These are phyloP conservation scores for Thymus mandschuricus DNA, from an alignment of 257 asterid species.

Conservation along the genomic window DNA sequence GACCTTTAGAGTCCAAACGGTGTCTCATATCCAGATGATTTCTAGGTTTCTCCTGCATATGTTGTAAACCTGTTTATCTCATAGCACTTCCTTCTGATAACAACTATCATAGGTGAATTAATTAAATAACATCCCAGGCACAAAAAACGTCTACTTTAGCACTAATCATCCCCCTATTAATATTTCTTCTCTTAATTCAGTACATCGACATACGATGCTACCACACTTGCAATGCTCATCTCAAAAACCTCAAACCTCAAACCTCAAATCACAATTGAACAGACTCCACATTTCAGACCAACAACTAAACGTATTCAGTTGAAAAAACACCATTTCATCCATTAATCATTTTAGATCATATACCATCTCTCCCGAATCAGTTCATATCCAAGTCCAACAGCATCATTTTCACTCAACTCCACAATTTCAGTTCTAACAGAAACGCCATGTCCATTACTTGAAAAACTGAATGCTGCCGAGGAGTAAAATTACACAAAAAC, in stretches of 20 bases:
- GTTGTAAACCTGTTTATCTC: not conserved
- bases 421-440: slow-evolving; percentile 7
- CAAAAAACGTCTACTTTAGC: slow-evolving; percentile 15
- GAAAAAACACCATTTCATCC: slow-evolving; percentile 5
- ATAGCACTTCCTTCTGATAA: slow-evolving; percentile 24
- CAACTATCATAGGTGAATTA: not conserved
- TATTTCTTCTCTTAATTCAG: not conserved
- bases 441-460: not conserved
- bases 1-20: slow-evolving; percentile 96
- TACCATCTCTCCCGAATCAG: not conserved
- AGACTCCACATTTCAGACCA: slow-evolving; percentile 8
- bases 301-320: slow-evolving; percentile 1
- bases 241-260: slow-evolving; percentile 6
- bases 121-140: not conserved
- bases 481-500: slow-evolving; percentile 4
- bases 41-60: slow-evolving; percentile 83
- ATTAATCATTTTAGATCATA: not conserved
- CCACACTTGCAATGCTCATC: slow-evolving; percentile 11
- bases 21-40: slow-evolving; percentile 96
- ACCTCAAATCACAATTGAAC: slow-evolving; percentile 1
- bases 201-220: not conserved
- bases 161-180: slow-evolving; percentile 20
- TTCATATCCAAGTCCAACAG: not conserved
- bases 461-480: slow-evolving; percentile 4
- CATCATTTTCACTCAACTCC: not conserved